Base-by-base conservation (phyloP, 257 asterid species). In the Solanum arcanum region DNA sequence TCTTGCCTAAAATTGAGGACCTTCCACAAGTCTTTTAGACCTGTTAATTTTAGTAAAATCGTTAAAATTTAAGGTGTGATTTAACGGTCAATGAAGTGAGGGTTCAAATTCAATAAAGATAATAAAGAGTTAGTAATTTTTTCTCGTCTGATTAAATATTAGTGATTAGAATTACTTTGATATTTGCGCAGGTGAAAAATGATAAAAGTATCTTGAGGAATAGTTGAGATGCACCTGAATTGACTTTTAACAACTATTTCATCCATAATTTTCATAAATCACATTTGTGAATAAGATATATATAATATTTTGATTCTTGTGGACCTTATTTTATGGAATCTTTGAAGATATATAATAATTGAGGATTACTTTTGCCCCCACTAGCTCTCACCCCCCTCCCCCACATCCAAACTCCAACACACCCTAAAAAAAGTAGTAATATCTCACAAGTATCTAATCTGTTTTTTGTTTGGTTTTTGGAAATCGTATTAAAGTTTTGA, bases 1-100 rank as follows among this genome's bases (percentile, higher is more conserved):
- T 73, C 73, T 77, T 88, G 81, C 89, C 94, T 92, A 87, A 89
- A 91, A 76, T 31, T 77, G 69, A 37, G 77, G 91, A 89, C 91
- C 87, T 85, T 86, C 41, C 14, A 35, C 3, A 5, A 5, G 68
- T 49, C 18, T 80, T 80, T 80, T 29, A 44, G 84, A 44, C 46
- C 25, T 78, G 25, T 76, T 41, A n/a, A 39, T 76, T 35, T 23
- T 41, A 75, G 6, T 41, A 33, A 9, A 74, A 74, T 74, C 23
- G 6, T 3, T 3, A 11, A 3, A 3, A 7, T 9, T 0, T 1
- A 3, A 5, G 56, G 3, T 12, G 33, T 47, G 86, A 35, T 20
- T 20, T 20, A 73, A 5, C 13, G 0, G 7, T 20, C 5, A 11
- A 74, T 20, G 2, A 74, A 20, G 0, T 11, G 5, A 72, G 12